Percentiles rank a stretch among this genome's conserved stretches.
phyloP scores from a whole-genome alignment of 192 early-diverging fungal species.

The Spinellus fusiger region DNA sequence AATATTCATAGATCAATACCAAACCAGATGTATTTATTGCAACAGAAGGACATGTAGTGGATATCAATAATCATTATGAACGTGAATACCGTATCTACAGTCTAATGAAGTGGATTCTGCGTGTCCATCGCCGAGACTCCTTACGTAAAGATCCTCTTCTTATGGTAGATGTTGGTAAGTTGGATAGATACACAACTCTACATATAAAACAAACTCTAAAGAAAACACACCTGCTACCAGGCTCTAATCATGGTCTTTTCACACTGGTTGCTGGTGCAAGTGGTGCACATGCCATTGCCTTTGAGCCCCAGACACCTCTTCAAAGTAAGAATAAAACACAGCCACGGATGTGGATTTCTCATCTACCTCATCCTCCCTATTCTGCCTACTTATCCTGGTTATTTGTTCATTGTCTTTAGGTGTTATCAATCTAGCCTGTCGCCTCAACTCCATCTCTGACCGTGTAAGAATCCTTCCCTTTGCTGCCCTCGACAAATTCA shows the following conservation, averaged over 20 bases:
- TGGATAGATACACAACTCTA: neutral
- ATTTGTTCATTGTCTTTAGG: neutral
- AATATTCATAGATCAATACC: constrained; percentile 15
- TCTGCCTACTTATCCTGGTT: neutral
- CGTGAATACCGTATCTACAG: constrained; percentile 30
- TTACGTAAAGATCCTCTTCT: constrained; percentile 19
- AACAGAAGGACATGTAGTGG: constrained; percentile 10
- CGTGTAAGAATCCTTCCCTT: constrained; percentile 27
- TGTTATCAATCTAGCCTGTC: constrained; percentile 26
- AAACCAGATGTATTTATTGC: constrained; percentile 33
- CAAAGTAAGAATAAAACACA: constrained; percentile 15
- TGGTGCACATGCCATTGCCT: constrained; percentile 29
- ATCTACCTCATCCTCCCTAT: neutral
- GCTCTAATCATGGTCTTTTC: constrained; percentile 34
- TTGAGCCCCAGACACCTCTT: constrained; percentile 34
- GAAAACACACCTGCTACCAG: neutral
- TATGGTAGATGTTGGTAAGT: constrained; percentile 32
- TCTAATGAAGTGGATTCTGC: constrained; percentile 34
- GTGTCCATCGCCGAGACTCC: constrained; percentile 28
- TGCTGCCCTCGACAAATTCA: constrained; percentile 29
- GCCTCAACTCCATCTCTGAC: constrained; percentile 20
- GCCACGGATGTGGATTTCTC: too few species aligned
- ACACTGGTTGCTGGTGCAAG: constrained; percentile 32
- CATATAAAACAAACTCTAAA: neutral
- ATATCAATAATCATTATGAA: constrained; percentile 21